Evolutionary conservation across 2,329 filamentous ascomycete genomes (phyloP).

Genomic region (Dissoconium aciculare): DNA sequence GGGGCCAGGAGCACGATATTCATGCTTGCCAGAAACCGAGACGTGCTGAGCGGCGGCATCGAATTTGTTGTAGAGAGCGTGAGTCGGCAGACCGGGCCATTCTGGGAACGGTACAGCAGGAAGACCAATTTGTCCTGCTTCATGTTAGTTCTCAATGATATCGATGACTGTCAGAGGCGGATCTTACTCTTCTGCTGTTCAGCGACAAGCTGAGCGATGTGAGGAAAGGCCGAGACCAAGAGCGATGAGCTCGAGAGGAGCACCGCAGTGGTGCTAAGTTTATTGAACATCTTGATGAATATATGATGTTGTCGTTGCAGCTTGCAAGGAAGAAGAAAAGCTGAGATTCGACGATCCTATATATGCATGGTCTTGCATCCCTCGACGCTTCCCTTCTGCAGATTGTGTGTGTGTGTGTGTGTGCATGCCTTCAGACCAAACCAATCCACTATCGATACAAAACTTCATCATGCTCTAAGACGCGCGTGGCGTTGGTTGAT

Average conservation of each 20-base stretch:
- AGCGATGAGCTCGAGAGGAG: conserved; percentile 3
- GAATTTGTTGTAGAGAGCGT: conserved; percentile 15
- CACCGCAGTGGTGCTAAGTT: conserved; percentile 2
- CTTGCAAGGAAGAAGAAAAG: no score
- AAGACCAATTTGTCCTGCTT: conserved; percentile 5
- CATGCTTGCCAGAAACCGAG: conserved; percentile 16
- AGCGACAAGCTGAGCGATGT: conserved; percentile 13
- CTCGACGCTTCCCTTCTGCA: no score
- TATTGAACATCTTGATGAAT: conserved; percentile 1
- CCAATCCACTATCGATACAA: no score
- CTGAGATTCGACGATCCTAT: no score
- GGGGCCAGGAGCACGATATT: conserved; percentile 10
- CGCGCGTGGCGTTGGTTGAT: no score
- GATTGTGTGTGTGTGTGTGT: no score
- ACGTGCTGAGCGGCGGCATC: conserved; percentile 17
- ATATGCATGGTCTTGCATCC: no score
- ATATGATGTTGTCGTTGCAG: background rate
- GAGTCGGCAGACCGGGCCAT: conserved; percentile 11
- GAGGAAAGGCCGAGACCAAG: conserved; percentile 13
- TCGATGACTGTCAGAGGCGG: background rate
- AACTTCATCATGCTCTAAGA: no score
- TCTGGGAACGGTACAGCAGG: conserved; percentile 12
- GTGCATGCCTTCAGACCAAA: no score
- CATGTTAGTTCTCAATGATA: conserved; percentile 1
- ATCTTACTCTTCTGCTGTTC: conserved; percentile 10